Evolutionary conservation across 306 rosid genomes (phyloP).

Genomic region (Crotalaria pallida): DNA sequence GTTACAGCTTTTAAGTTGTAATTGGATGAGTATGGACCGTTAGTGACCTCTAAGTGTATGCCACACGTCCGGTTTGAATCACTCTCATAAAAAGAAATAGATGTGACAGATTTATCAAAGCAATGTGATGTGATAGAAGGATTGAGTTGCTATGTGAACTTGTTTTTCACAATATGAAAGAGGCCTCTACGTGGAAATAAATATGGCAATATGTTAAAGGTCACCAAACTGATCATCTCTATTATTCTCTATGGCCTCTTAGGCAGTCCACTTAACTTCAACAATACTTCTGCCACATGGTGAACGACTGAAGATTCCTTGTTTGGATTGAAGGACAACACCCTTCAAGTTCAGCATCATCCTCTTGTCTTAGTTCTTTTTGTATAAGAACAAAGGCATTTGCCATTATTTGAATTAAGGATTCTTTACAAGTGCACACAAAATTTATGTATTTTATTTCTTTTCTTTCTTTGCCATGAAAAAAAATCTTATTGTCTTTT

Average conservation of each 20-base stretch:
- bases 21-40: constrained; percentile 22
- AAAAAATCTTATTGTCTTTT: background rate
- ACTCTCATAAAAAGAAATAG: background rate
- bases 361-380: background rate
- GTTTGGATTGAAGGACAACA: background rate
- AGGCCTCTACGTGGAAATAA: constrained; percentile 2
- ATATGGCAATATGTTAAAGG: constrained; percentile 15
- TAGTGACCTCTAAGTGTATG: background rate
- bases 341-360: background rate
- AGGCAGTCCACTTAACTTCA: constrained; percentile 16
- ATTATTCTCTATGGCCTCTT: too few relatives aligned
- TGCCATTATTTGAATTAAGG: background rate
- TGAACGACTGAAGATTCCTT: constrained; percentile 16
- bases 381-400: background rate
- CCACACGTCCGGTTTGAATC: constrained; percentile 15
- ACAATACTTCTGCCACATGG: constrained; percentile 14
- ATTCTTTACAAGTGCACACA: background rate
- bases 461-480: background rate
- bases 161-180: background rate
- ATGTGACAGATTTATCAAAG: background rate
- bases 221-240: background rate
- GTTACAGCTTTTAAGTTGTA: background rate
- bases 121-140: constrained; percentile 1
- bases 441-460: background rate
- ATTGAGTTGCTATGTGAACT: background rate